Percentiles rank a stretch among this genome's conserved stretches.
These are phyloP conservation scores for Penstemon barbatus DNA, from an alignment of 257 asterid genomes.

Conservation along the genomic window DNA sequence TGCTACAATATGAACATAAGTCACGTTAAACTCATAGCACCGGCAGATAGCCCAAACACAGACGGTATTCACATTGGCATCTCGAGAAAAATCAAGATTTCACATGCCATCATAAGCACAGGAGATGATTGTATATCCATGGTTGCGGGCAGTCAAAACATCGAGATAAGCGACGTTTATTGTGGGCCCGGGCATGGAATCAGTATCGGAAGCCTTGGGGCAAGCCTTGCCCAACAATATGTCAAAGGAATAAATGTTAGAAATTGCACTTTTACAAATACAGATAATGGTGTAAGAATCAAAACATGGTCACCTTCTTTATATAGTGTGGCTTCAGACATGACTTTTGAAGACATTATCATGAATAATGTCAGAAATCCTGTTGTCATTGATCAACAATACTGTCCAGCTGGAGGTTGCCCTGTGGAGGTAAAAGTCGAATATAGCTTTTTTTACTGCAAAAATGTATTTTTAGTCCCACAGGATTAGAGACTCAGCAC, in stretches of 20 bases:
- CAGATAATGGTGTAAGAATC: conserved; percentile 70
- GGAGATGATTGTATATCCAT: conserved; percentile 74
- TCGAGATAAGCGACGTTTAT: conserved; percentile 37
- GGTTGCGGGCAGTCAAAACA: conserved; percentile 55
- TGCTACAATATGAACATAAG: conserved; percentile 48
- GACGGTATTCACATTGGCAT: conserved; percentile 67
- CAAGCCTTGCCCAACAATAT: conserved; percentile 25
- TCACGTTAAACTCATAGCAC: conserved; percentile 46
- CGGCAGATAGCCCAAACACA: conserved; percentile 65
- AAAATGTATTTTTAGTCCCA: no score
- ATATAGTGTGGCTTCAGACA: conserved; percentile 39
- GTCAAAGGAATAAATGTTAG: conserved; percentile 41
- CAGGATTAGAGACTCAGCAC: no score
- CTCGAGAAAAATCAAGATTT: conserved; percentile 44
- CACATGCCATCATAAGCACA: conserved; percentile 42
- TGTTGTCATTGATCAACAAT: conserved; percentile 62
- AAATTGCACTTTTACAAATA: conserved; percentile 44
- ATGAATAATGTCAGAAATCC: conserved; percentile 60
- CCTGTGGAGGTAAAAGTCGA: conserved; percentile 22
- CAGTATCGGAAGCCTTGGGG: conserved; percentile 71
- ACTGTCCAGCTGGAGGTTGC: conserved; percentile 52
- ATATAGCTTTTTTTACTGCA: no score
- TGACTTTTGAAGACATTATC: conserved; percentile 41
- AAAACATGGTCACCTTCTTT: conserved; percentile 66
- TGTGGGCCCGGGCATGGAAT: conserved; percentile 89